These are phyloP conservation scores for Grifola frondosa DNA, from an alignment of 1,284 basidiomycete genomes.

Conservation along the genomic window DNA sequence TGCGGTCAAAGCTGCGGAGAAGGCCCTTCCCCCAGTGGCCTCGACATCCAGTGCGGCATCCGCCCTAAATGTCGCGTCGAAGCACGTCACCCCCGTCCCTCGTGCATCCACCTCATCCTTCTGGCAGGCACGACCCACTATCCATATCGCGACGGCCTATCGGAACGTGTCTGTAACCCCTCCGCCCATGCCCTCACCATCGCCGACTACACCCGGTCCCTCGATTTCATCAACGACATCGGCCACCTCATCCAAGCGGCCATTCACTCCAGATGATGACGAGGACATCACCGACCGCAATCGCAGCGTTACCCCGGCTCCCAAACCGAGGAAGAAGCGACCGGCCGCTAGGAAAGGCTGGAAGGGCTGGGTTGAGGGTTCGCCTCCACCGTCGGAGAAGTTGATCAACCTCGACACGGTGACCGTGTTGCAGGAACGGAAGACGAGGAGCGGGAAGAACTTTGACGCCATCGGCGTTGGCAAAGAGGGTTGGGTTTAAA, in stretches of 20 bases:
- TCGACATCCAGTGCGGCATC: slow-evolving; percentile 18
- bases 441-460: slow-evolving; percentile 75
- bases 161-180: slow-evolving; percentile 73
- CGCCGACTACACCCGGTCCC: slow-evolving; percentile 68
- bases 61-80: slow-evolving; percentile 15
- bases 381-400: slow-evolving; percentile 74
- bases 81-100: slow-evolving; percentile 23
- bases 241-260: slow-evolving; percentile 75
- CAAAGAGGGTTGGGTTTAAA: slow-evolving; percentile 46
- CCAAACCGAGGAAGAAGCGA: slow-evolving; percentile 58
- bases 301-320: slow-evolving; percentile 27
- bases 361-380: slow-evolving; percentile 85
- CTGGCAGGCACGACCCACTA: slow-evolving; percentile 65
- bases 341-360: slow-evolving; percentile 74
- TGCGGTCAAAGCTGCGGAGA: slow-evolving; percentile 22
- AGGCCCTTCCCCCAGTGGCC: slow-evolving; percentile 14
- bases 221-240: slow-evolving; percentile 71
- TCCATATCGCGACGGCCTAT: slow-evolving; percentile 63
- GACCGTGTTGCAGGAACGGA: slow-evolving; percentile 57
- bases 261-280: slow-evolving; percentile 60
- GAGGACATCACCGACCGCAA: slow-evolving; percentile 33
- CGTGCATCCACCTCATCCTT: slow-evolving; percentile 43
- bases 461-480: slow-evolving; percentile 70
- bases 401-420: slow-evolving; percentile 76
- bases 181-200: slow-evolving; percentile 63